Conservation (phyloP, 2,329 filamentous ascomycete genomes). For the Phoma herbarum region DNA sequence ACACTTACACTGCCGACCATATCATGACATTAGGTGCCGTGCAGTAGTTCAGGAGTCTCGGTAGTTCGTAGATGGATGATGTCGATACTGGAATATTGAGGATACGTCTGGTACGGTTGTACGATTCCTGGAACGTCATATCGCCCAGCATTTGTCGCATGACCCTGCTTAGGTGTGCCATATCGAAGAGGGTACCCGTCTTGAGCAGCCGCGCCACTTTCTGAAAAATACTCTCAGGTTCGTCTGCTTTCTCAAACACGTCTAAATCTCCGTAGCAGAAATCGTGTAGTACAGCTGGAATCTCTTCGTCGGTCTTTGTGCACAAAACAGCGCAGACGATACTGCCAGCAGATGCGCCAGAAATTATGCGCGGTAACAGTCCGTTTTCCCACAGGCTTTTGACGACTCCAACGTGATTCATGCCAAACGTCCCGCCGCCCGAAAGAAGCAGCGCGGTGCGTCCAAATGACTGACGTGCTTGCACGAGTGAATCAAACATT, state of each 20-base stretch:
- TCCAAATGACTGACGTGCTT: conserved; percentile 82
- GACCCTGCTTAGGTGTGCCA: conserved; percentile 79
- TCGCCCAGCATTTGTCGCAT: conserved; percentile 85
- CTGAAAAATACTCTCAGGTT: conserved; percentile 69
- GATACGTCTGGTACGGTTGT: conserved; percentile 90
- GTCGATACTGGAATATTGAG: conserved; percentile 95
- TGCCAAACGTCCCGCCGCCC: conserved; percentile 87
- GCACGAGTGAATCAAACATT: conserved; percentile 73
- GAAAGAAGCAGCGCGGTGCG: conserved; percentile 83
- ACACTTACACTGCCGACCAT: conserved; percentile 83
- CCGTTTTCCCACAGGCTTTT: conserved; percentile 79
- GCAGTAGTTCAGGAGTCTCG: conserved; percentile 87
- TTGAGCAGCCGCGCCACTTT: conserved; percentile 79
- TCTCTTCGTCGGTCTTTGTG: conserved; percentile 78
- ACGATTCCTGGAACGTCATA: conserved; percentile 93
- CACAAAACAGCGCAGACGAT: conserved; percentile 86
- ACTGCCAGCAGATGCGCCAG: conserved; percentile 85
- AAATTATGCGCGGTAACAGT: conserved; percentile 84
- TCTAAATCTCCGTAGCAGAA: conserved; percentile 83
- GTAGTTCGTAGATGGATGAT: conserved; percentile 85
- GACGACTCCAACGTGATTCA: conserved; percentile 89
- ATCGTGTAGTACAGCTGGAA: conserved; percentile 71
- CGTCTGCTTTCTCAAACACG: conserved; percentile 75
- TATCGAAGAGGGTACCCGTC: conserved; percentile 86
- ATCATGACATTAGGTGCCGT: conserved; percentile 95